Conservation (phyloP, 2,329 filamentous ascomycete genomes). For the Stagonosporopsis chrysanthemi region DNA sequence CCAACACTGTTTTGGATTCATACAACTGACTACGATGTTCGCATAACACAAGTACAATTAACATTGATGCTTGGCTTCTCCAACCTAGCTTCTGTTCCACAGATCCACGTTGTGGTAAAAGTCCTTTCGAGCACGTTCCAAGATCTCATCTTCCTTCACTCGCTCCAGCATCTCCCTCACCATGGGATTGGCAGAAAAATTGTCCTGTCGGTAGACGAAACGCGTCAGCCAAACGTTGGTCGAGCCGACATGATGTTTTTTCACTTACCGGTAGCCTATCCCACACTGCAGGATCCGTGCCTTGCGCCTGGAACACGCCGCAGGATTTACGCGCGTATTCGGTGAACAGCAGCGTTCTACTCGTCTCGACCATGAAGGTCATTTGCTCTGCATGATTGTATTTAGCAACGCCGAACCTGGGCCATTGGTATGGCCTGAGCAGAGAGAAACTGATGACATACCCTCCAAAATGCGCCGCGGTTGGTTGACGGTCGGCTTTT, state of each 20-base stretch:
- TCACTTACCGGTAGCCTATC: slow-evolving; percentile 44
- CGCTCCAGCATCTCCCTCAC: slow-evolving; percentile 45
- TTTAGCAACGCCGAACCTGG: not conserved
- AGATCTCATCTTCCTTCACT: slow-evolving; percentile 40
- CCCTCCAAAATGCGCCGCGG: not conserved
- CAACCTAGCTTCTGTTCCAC: slow-evolving; percentile 1
- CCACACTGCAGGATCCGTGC: slow-evolving; percentile 51
- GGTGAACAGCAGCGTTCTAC: slow-evolving; percentile 50
- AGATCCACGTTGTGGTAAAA: slow-evolving; percentile 1
- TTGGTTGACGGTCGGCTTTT: not conserved
- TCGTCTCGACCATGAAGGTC: slow-evolving; percentile 51
- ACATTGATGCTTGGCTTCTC: not conserved
- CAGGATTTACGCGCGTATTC: slow-evolving; percentile 48
- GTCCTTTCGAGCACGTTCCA: slow-evolving; percentile 20
- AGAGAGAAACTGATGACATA: not conserved
- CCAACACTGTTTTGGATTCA: not conserved
- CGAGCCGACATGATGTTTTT: not conserved
- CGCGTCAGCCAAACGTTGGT: not conserved
- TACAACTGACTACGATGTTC: not conserved
- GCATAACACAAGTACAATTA: too few species aligned
- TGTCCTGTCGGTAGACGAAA: slow-evolving; percentile 34
- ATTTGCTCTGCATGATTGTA: slow-evolving; percentile 55
- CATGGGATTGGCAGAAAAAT: slow-evolving; percentile 46
- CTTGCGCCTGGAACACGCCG: slow-evolving; percentile 45
- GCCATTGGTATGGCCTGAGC: not conserved